Percentiles rank a stretch among this genome's conserved stretches.
Conservation (phyloP, 257 asterid genomes). For the Capsicum baccatum region DNA sequence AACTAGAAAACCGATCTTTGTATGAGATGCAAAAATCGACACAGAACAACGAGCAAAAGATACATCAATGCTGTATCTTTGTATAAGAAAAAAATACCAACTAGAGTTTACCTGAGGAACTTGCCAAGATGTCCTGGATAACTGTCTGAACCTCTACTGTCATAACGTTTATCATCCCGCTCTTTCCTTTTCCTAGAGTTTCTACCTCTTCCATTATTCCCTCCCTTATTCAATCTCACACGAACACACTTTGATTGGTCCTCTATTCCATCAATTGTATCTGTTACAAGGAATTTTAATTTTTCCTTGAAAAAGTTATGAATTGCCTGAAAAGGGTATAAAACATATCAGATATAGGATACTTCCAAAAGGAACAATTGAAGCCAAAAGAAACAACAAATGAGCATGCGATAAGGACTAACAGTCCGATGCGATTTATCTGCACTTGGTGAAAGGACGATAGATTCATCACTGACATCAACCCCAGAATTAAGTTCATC, state of each 20-base stretch:
- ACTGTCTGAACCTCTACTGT: conserved; percentile 82
- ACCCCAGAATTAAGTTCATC: conserved; percentile 58
- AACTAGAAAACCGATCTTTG: conserved; percentile 11
- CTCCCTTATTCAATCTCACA: conserved; percentile 69
- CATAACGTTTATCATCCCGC: conserved; percentile 73
- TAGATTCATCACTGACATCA: conserved; percentile 49
- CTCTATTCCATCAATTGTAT: conserved; percentile 89
- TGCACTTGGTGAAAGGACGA: conserved; percentile 80
- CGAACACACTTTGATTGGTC: conserved; percentile 82
- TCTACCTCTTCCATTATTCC: conserved; percentile 55
- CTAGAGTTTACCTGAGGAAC: conserved; percentile 68
- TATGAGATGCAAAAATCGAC: conserved; percentile 14
- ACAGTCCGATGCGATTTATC: conserved; percentile 89
- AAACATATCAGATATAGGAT: conserved; percentile 34
- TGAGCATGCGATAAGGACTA: conserved; percentile 34
- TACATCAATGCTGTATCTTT: not conserved
- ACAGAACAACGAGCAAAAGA: conserved; percentile 12
- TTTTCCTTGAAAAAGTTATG: conserved; percentile 93
- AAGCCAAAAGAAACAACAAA: conserved; percentile 20
- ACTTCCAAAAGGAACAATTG: conserved; percentile 29
- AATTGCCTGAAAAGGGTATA: conserved; percentile 65
- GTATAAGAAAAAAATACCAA: conserved; percentile 26
- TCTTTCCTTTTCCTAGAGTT: conserved; percentile 82
- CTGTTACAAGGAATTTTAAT: conserved; percentile 85
- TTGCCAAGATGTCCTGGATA: conserved; percentile 88